A percentile compares a stretch with the other conserved stretches of the same genome.
phyloP scores from a whole-genome alignment of 2,329 filamentous ascomycete species.

The Cladosporium sp. region DNA sequence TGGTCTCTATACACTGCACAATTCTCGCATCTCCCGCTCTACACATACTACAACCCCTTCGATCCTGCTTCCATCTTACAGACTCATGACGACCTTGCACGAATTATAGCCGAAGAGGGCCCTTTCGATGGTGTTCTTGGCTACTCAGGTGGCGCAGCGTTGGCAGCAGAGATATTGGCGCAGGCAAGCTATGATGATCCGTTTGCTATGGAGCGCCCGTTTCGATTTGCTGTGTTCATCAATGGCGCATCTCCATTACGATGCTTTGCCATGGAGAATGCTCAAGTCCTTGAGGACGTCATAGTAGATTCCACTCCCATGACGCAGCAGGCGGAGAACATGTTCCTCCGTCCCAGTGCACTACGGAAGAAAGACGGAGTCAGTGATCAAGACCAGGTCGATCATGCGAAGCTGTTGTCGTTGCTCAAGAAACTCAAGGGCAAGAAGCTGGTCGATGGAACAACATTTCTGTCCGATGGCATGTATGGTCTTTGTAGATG shows the following conservation, averaged over 20 bases:
- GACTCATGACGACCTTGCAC: conserved; percentile 13
- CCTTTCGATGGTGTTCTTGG: conserved; percentile 15
- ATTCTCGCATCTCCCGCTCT: conserved; percentile 15
- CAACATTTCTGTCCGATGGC: conserved; percentile 13
- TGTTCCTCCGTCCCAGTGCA: conserved; percentile 16
- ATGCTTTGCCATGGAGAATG: conserved; percentile 10
- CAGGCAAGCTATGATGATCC: conserved; percentile 4
- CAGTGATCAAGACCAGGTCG: conserved; percentile 14
- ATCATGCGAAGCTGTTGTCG: conserved; percentile 11
- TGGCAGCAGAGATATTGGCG: conserved; percentile 13
- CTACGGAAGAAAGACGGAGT: conserved; percentile 14
- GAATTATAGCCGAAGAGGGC: conserved; percentile 13
- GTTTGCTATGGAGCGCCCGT: conserved; percentile 10
- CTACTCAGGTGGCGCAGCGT: conserved; percentile 14
- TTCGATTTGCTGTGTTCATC: conserved; percentile 16
- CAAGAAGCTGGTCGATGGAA: conserved; percentile 13
- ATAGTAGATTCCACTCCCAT: conserved; percentile 2
- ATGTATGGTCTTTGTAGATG: conserved; percentile 13
- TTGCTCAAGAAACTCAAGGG: conserved; percentile 11
- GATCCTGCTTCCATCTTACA: conserved; percentile 15
- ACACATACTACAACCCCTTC: conserved; percentile 19
- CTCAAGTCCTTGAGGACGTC: conserved; percentile 1
- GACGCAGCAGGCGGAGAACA: conserved; percentile 11
- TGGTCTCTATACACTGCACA: conserved; percentile 15
- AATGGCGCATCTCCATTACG: conserved; percentile 16